Conservation (phyloP, 225 moss, liverwort and hornwort genomes). For the Ulota crispa region DNA sequence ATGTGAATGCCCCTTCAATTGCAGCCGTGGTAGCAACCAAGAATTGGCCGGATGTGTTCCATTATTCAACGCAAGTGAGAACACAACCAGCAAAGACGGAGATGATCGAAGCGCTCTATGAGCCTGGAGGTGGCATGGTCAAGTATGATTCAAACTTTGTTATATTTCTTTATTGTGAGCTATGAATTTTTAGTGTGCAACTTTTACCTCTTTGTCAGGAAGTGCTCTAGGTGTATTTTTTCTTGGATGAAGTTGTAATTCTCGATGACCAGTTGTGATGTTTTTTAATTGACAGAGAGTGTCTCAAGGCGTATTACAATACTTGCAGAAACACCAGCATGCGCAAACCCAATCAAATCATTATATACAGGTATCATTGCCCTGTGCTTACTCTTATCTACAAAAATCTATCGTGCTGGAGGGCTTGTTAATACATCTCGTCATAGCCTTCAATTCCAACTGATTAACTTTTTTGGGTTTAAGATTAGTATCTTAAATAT, state of each 20-base stretch:
- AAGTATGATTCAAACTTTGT: constrained; percentile 31
- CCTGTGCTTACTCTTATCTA: neutral
- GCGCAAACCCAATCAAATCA: constrained; percentile 73
- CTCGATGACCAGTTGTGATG: neutral
- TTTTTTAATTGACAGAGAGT: constrained; percentile 17
- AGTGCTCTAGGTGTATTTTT: neutral
- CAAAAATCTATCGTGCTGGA: neutral
- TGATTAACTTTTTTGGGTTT: neutral
- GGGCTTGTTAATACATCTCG: neutral
- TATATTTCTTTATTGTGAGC: neutral
- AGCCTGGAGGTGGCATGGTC: constrained; percentile 80
- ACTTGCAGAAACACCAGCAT: constrained; percentile 20
- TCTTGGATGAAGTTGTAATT: neutral
- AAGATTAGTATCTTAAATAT: neutral
- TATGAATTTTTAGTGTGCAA: constrained; percentile 20
- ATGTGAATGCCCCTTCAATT: constrained; percentile 76
- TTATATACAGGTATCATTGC: constrained; percentile 71
- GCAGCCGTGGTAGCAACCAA: constrained; percentile 91
- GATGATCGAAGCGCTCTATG: constrained; percentile 81
- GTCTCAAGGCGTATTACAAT: constrained; percentile 39
- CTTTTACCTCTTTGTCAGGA: constrained; percentile 12
- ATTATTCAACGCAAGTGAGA: constrained; percentile 67
- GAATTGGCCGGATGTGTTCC: constrained; percentile 82
- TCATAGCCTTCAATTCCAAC: neutral
- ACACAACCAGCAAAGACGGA: constrained; percentile 70